Percentiles rank a stretch among this genome's conserved stretches.
These are phyloP conservation scores for Metschnikowia koreensis DNA, from an alignment of 805 yeast genomes.

Conservation along the genomic window DNA sequence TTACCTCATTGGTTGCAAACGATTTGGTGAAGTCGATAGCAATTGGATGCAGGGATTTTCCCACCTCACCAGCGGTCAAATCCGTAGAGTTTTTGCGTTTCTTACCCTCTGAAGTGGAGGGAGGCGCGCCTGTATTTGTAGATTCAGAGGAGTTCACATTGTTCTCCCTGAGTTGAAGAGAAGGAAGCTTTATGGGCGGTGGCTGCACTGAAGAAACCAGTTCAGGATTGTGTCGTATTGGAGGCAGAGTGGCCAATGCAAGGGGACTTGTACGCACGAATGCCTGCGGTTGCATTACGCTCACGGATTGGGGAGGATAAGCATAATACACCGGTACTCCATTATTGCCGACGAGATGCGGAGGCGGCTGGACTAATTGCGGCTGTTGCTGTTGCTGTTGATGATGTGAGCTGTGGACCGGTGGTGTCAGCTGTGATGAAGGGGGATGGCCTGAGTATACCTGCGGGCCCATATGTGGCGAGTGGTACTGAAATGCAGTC, in stretches of 20 bases:
- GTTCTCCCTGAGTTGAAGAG: slow-evolving; percentile 7
- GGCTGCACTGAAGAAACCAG: too few relatives aligned
- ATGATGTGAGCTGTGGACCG: slow-evolving; percentile 3
- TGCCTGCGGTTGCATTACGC: slow-evolving; percentile 1
- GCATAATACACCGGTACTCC: slow-evolving; percentile 9
- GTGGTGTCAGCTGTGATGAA: neutral
- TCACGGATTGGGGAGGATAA: slow-evolving; percentile 1
- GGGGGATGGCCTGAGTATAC: neutral
- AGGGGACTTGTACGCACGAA: slow-evolving; percentile 1
- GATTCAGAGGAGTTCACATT: neutral
- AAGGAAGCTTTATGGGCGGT: slow-evolving; percentile 16
- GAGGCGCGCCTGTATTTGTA: neutral
- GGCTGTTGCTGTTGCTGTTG: slow-evolving; percentile 6
- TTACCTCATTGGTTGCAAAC: slow-evolving; percentile 13
- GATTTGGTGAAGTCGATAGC: slow-evolving; percentile 21
- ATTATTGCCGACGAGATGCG: neutral
- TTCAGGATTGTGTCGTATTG: neutral
- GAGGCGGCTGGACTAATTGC: slow-evolving; percentile 5
- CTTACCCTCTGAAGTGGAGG: neutral
- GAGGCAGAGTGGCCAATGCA: neutral
- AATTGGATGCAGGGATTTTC: slow-evolving; percentile 7
- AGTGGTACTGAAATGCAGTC: neutral
- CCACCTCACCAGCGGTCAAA: neutral
- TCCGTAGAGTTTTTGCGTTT: neutral
- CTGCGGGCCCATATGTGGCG: neutral